These are phyloP conservation scores for Solanum bulbocastanum DNA, from an alignment of 257 asterid genomes.

Conservation along the genomic window DNA sequence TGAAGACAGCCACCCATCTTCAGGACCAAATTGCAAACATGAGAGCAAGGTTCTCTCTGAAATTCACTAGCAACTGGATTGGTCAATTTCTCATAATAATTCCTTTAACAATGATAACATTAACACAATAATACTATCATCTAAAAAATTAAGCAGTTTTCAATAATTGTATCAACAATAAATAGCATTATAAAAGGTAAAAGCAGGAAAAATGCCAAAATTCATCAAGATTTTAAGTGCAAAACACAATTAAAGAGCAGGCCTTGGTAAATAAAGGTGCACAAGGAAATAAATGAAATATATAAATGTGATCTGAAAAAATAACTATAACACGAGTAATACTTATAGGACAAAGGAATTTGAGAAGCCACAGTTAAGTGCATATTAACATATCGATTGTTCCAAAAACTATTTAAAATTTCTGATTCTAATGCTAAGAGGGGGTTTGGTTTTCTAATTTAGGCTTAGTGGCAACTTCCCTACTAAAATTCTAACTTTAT, in stretches of 20 bases:
- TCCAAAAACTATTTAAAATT: neutral
- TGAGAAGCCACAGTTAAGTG: neutral
- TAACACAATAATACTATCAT: neutral
- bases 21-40: conserved; percentile 65
- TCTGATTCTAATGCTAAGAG: neutral
- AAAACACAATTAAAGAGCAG: neutral
- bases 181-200: neutral
- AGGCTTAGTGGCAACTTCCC: neutral
- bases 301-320: neutral
- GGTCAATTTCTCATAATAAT: neutral
- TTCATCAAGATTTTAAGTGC: neutral
- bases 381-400: neutral
- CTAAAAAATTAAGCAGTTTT: neutral
- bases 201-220: neutral
- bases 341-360: neutral
- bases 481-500: neutral
- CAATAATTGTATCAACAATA: neutral
- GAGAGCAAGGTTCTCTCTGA: conserved; percentile 69
- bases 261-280: neutral
- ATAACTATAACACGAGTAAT: neutral
- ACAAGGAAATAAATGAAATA: neutral
- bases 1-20: conserved; percentile 95
- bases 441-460: neutral
- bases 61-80: conserved; percentile 10
- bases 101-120: neutral